phyloP scores from a whole-genome alignment of 2,329 filamentous ascomycete genomes.

The Exophiala bonariae region DNA sequence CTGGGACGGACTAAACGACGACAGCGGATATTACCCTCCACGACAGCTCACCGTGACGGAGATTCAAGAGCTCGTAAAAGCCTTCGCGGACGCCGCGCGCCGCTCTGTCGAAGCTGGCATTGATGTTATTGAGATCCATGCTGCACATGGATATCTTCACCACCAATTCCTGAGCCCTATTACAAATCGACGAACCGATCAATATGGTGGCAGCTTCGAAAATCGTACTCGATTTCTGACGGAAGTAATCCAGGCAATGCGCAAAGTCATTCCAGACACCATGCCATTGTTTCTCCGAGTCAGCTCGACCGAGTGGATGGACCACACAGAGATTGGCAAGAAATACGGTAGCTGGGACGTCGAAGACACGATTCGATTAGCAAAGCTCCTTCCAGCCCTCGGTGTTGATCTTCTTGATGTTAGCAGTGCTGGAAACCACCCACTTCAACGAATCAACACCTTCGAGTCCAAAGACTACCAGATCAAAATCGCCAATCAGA shows the following conservation, averaged over 20 bases:
- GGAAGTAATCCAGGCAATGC: slow-evolving; percentile 66
- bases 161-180: slow-evolving; percentile 69
- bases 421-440: slow-evolving; percentile 66
- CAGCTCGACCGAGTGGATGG: slow-evolving; percentile 73
- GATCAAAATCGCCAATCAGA: slow-evolving; percentile 47
- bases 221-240: slow-evolving; percentile 69
- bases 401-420: slow-evolving; percentile 86
- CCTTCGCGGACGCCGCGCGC: slow-evolving; percentile 46
- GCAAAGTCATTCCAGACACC: slow-evolving; percentile 61
- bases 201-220: slow-evolving; percentile 53
- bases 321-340: slow-evolving; percentile 56
- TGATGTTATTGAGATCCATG: slow-evolving; percentile 79
- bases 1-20: slow-evolving; percentile 27
- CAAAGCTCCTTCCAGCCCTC: slow-evolving; percentile 64
- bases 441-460: slow-evolving; percentile 43
- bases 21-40: slow-evolving; percentile 27
- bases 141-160: slow-evolving; percentile 76
- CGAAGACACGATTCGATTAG: slow-evolving; percentile 65
- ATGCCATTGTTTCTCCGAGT: slow-evolving; percentile 77
- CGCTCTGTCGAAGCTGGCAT: slow-evolving; percentile 69
- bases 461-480: slow-evolving; percentile 50
- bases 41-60: slow-evolving; percentile 30
- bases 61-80: slow-evolving; percentile 34
- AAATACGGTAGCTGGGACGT: slow-evolving; percentile 60
- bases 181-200: slow-evolving; percentile 65